These are phyloP conservation scores for Lodderomyces theae DNA, from an alignment of 1,139 yeast genomes.

Conservation along the genomic window DNA sequence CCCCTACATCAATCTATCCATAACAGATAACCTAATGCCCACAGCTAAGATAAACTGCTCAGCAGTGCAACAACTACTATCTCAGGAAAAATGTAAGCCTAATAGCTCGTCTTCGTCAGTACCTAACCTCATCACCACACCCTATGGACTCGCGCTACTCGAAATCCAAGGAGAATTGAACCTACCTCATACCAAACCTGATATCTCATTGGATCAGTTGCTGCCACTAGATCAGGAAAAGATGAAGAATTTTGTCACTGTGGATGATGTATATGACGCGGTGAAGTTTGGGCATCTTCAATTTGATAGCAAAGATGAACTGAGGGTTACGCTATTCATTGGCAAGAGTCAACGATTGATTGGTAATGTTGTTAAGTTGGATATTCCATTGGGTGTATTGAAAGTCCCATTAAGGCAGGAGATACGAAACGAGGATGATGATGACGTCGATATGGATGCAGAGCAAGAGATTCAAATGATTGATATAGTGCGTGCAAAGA, in stretches of 20 bases:
- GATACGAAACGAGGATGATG: conserved; percentile 15
- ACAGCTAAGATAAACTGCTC: conserved; percentile 28
- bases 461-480: conserved; percentile 41
- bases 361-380: conserved; percentile 55
- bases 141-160: conserved; percentile 54
- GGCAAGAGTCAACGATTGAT: conserved; percentile 66
- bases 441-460: conserved; percentile 9
- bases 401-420: conserved; percentile 32
- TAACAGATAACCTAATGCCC: too few species aligned
- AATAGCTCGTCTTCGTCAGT: not conserved
- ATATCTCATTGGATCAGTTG: conserved; percentile 15
- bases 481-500: conserved; percentile 57
- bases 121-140: conserved; percentile 36
- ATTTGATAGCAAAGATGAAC: conserved; percentile 42
- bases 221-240: conserved; percentile 21
- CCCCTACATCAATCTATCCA: not conserved
- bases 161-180: conserved; percentile 75
- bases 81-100: conserved; percentile 1
- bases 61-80: conserved; percentile 21
- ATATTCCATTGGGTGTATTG: conserved; percentile 61
- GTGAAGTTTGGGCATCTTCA: conserved; percentile 59
- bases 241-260: conserved; percentile 27
- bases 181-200: conserved; percentile 44
- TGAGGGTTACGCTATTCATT: conserved; percentile 53
- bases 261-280: conserved; percentile 42